These are phyloP conservation scores for Peronospora destructor DNA, from an alignment of 352 stramenopile genomes.

Conservation along the genomic window DNA sequence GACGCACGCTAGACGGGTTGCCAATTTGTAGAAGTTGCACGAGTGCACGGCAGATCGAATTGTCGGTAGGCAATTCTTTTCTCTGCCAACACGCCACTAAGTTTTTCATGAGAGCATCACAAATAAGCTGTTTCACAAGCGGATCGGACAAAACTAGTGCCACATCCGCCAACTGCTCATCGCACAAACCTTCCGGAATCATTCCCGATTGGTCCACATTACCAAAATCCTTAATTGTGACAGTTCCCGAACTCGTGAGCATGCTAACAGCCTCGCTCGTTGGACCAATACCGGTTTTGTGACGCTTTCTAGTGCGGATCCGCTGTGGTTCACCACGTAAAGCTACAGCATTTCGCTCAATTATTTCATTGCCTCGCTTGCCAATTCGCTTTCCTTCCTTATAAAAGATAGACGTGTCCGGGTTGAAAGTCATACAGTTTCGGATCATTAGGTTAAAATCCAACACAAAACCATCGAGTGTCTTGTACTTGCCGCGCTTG, in stretches of 20 bases:
- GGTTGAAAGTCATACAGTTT: slow-evolving; percentile 85
- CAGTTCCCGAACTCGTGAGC: slow-evolving; percentile 59
- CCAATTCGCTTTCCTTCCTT: slow-evolving; percentile 83
- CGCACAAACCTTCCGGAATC: slow-evolving; percentile 74
- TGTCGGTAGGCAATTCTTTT: slow-evolving; percentile 74
- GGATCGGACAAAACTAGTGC: slow-evolving; percentile 72
- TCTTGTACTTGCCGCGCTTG: slow-evolving; percentile 78
- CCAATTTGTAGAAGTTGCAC: slow-evolving; percentile 82
- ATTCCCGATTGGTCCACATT: slow-evolving; percentile 76
- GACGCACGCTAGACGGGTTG: slow-evolving; percentile 65
- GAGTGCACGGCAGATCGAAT: slow-evolving; percentile 64
- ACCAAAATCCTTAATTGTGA: slow-evolving; percentile 58
- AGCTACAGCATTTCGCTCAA: slow-evolving; percentile 56
- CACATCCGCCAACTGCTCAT: slow-evolving; percentile 68
- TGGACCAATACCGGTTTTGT: slow-evolving; percentile 42
- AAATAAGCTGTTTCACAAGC: slow-evolving; percentile 73
- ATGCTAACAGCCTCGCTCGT: slow-evolving; percentile 60
- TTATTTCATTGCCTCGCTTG: slow-evolving; percentile 73
- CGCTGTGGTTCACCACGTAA: slow-evolving; percentile 66
- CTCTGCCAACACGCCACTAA: slow-evolving; percentile 52
- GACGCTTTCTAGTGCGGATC: slow-evolving; percentile 70
- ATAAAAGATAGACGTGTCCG: slow-evolving; percentile 82
- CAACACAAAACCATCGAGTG: slow-evolving; percentile 60
- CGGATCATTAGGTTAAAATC: slow-evolving; percentile 85
- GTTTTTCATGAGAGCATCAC: slow-evolving; percentile 63